Base-by-base conservation (phyloP, 1,284 basidiomycete genomes). In the Retiboletus flavoniger region DNA sequence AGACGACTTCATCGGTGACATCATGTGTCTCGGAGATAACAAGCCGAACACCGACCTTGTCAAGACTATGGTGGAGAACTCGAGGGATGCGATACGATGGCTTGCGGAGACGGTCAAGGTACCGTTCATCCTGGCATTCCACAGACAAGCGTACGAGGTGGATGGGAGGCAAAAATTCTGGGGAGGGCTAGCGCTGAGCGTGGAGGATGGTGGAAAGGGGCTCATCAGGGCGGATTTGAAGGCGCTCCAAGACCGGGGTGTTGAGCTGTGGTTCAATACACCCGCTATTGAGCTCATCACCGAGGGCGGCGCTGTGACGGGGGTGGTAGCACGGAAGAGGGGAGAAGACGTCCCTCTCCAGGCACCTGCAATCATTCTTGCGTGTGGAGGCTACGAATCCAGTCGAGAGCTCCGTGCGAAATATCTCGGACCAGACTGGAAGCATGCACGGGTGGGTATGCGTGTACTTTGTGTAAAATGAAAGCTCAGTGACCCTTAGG, bases 121-220 rank as follows among this genome's bases (percentile, higher is more conserved):
- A 2, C 80, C 80, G 2, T 87, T 85, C 65, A 70, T 71, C n/a
- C 69, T 87, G 31, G 75, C 84, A 1, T 85, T 85, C 66, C 76
- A 86, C 61, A 72, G 84, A 4, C 85, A 88, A 62, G 86, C 85
- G 14, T 87, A 87, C 64, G 75, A 82, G 51, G 78, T 86, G 28
- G 69, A 78, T 28, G 84, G 83, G 28, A 74, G 79, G 52, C 78
- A 83, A 60, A 83, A 77, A 57, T 87, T 87, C 61, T 87, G 84
- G 85, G 85, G 85, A 19, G 86, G 85, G 3, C 68, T 87, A 65
- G 82, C 78, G 16, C 73, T 87, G 19, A 76, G 78, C 57, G 80
- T 82, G 13, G 72, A 79, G 45, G 78, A 81, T 40, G 85, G 85
- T 4, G 85, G 85, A 7, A 87, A 87, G 63, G 85, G 85, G 1